Percentiles rank a stretch among this genome's conserved stretches.
These are phyloP conservation scores for Polytrichum formosum DNA, from an alignment of 225 moss, liverwort and hornwort genomes.

Conservation along the genomic window DNA sequence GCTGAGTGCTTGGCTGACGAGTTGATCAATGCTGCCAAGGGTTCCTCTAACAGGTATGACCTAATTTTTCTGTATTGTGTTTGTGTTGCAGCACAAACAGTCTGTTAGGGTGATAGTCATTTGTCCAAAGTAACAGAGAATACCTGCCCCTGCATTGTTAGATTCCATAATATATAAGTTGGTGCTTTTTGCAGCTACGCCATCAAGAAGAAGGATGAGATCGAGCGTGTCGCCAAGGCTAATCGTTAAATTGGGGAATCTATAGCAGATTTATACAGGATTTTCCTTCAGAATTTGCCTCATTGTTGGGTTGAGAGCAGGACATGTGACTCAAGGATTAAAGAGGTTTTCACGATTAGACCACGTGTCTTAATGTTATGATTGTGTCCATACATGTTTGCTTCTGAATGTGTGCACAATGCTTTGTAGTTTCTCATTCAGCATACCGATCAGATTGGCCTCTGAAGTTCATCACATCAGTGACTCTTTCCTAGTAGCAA, in stretches of 20 bases:
- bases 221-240: constrained; percentile 90
- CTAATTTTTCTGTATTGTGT: too few relatives aligned
- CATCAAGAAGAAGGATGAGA: constrained; percentile 92
- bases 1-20: constrained; percentile 93
- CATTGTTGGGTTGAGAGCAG: constrained; percentile 5
- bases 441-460: too few relatives aligned
- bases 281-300: constrained; percentile 12
- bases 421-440: too few relatives aligned
- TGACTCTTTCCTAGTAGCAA: too few relatives aligned
- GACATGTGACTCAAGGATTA: constrained; percentile 19
- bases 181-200: constrained; percentile 48
- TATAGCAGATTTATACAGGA: constrained; percentile 8
- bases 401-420: too few relatives aligned
- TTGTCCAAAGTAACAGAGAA: too few relatives aligned
- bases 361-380: too few relatives aligned
- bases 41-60: constrained; percentile 60
- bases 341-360: constrained; percentile 12
- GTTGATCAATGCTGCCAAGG: constrained; percentile 82
- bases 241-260: constrained; percentile 53
- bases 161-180: neutral
- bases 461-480: too few relatives aligned
- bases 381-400: too few relatives aligned
- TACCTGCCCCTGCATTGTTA: too few relatives aligned
- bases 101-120: too few relatives aligned
- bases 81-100: too few relatives aligned